A percentile compares a stretch with the other conserved stretches of the same genome.
Evolutionary conservation across 805 yeast genomes (phyloP).

Genomic region (Starmerella stellata): DNA sequence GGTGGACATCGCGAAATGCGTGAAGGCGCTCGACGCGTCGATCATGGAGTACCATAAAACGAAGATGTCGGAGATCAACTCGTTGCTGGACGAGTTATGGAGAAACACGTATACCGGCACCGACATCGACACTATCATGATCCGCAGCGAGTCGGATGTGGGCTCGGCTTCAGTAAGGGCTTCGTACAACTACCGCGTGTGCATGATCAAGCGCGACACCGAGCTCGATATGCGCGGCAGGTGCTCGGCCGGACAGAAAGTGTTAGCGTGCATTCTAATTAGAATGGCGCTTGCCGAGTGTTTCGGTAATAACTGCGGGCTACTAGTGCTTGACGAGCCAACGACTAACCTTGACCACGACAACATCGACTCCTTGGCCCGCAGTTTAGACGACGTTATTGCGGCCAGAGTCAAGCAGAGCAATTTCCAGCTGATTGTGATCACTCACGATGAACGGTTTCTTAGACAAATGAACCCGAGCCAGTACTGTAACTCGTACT

Average conservation of each 20-base stretch:
- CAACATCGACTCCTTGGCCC: slow-evolving; percentile 74
- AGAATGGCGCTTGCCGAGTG: slow-evolving; percentile 87
- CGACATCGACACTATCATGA: slow-evolving; percentile 79
- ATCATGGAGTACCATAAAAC: slow-evolving; percentile 81
- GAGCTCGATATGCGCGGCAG: slow-evolving; percentile 97
- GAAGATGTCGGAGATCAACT: slow-evolving; percentile 84
- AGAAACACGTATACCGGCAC: slow-evolving; percentile 84
- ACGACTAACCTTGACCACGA: slow-evolving; percentile 87
- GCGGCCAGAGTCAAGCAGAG: slow-evolving; percentile 55
- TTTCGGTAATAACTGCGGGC: slow-evolving; percentile 86
- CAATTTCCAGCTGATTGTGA: slow-evolving; percentile 85
- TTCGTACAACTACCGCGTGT: slow-evolving; percentile 80
- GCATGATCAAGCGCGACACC: slow-evolving; percentile 79
- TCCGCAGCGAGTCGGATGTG: slow-evolving; percentile 51
- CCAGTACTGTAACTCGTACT: slow-evolving; percentile 72
- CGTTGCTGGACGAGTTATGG: slow-evolving; percentile 82
- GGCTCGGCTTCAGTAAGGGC: slow-evolving; percentile 28
- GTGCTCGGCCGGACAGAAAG: slow-evolving; percentile 96
- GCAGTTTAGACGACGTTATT: slow-evolving; percentile 56
- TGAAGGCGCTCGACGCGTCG: slow-evolving; percentile 76
- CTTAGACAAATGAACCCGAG: slow-evolving; percentile 70
- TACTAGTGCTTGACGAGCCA: slow-evolving; percentile 93
- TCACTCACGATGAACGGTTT: slow-evolving; percentile 91
- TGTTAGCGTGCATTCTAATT: slow-evolving; percentile 76
- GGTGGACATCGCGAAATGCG: slow-evolving; percentile 64